phyloP scores from a whole-genome alignment of 306 rosid genomes.

The Hippophae rhamnoides region DNA sequence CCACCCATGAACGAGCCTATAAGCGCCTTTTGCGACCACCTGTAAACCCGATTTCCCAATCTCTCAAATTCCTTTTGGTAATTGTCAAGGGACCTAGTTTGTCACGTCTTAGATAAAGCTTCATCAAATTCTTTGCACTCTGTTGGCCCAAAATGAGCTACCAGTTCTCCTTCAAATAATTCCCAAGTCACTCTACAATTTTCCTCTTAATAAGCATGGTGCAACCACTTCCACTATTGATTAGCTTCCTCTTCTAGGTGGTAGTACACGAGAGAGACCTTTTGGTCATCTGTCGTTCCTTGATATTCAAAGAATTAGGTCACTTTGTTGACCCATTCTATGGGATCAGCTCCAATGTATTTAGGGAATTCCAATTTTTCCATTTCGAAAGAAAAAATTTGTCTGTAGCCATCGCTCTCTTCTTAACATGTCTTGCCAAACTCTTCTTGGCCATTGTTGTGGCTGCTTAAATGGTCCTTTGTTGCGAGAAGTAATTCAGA shows the following conservation, averaged over 20 bases:
- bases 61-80: not conserved
- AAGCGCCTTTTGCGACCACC: not conserved
- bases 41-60: not conserved
- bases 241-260: not conserved
- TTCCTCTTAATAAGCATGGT: not conserved
- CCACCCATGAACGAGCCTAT: not conserved
- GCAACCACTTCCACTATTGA: not conserved
- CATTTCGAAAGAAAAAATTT: not conserved
- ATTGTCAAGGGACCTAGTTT: not conserved
- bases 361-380: not conserved
- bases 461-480: too few species aligned
- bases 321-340: not conserved
- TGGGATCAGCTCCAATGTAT: not conserved
- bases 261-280: too few species aligned
- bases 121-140: not conserved
- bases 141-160: not conserved
- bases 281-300: not conserved
- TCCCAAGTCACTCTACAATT: not conserved
- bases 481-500: too few species aligned
- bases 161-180: not conserved
- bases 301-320: not conserved
- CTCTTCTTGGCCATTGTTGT: too few species aligned
- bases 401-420: not conserved
- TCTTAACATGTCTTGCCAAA: too few species aligned
- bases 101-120: not conserved